Percentiles rank a stretch among this genome's conserved stretches.
phyloP scores from a whole-genome alignment of 2,329 filamentous ascomycete genomes.

The Gnomoniopsis sp. region DNA sequence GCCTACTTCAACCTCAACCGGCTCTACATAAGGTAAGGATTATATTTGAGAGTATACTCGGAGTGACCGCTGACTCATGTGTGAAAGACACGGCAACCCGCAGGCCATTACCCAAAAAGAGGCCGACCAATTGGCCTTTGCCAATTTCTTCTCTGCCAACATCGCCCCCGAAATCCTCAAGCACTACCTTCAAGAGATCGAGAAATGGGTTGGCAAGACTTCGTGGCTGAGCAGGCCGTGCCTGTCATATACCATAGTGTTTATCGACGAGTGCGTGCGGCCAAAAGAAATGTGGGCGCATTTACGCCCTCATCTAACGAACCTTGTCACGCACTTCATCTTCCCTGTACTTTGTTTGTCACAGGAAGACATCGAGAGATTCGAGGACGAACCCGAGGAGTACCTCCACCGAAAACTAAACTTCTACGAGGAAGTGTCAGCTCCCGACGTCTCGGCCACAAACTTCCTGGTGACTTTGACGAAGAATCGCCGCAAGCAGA shows the following conservation, averaged over 20 bases:
- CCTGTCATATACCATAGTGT: slow-evolving; percentile 88
- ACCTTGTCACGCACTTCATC: slow-evolving; percentile 87
- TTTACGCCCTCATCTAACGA: slow-evolving; percentile 89
- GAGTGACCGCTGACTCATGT: neutral
- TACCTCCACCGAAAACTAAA: slow-evolving; percentile 97
- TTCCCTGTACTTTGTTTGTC: slow-evolving; percentile 94
- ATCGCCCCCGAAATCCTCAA: slow-evolving; percentile 96
- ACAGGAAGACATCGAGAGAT: slow-evolving; percentile 88
- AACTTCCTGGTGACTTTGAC: slow-evolving; percentile 95
- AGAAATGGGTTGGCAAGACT: slow-evolving; percentile 95
- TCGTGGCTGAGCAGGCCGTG: slow-evolving; percentile 94
- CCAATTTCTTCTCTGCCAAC: slow-evolving; percentile 84
- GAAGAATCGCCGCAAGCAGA: slow-evolving; percentile 92
- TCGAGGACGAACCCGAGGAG: slow-evolving; percentile 90
- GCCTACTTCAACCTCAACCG: slow-evolving; percentile 96
- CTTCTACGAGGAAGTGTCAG: slow-evolving; percentile 94
- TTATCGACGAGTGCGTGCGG: slow-evolving; percentile 94
- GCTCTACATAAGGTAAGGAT: slow-evolving; percentile 77
- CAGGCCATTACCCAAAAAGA: slow-evolving; percentile 69
- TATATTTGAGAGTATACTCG: neutral
- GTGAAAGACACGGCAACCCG: slow-evolving; percentile 87
- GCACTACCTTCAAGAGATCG: slow-evolving; percentile 89
- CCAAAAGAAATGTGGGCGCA: slow-evolving; percentile 97
- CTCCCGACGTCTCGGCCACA: slow-evolving; percentile 91
- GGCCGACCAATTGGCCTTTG: slow-evolving; percentile 70